phyloP scores from a whole-genome alignment of 163 green algal genomes.

The Coccomyxa subellipsoidea region DNA sequence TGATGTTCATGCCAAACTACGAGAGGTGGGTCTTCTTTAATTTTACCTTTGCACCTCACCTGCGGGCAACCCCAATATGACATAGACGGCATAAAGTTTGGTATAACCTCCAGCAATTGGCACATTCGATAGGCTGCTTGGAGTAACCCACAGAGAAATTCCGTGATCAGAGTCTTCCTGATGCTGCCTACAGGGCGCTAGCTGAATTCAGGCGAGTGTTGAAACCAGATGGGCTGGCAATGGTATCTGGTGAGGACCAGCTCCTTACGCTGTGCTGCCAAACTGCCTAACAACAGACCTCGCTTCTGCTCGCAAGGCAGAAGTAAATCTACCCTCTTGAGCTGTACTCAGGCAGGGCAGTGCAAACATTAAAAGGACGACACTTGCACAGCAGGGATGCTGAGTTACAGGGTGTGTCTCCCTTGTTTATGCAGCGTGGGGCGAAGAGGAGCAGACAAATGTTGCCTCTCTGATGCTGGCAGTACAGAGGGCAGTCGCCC shows the following conservation, averaged over 20 bases:
- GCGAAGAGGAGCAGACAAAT: not conserved
- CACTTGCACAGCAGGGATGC: too few relatives aligned
- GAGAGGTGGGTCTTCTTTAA: not conserved
- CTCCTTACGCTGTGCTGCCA: not conserved
- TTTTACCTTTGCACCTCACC: too few relatives aligned
- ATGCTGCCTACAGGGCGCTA: not conserved
- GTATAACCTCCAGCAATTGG: not conserved
- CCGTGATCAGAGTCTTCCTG: not conserved
- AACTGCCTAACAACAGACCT: too few relatives aligned
- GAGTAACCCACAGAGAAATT: not conserved
- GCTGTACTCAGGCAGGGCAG: too few relatives aligned
- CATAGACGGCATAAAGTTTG: too few relatives aligned
- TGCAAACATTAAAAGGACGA: too few relatives aligned
- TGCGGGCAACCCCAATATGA: not conserved
- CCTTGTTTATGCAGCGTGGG: not conserved
- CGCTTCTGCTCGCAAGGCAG: not conserved
- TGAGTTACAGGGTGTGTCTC: too few relatives aligned
- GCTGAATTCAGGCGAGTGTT: not conserved
- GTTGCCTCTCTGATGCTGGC: not conserved
- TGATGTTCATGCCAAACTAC: conserved; percentile 1
- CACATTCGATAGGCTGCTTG: not conserved
- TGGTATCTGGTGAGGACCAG: not conserved
- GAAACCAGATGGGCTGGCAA: not conserved
- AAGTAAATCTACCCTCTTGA: too few relatives aligned
- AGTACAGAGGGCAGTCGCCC: not conserved